Evolutionary conservation across 1,139 yeast genomes (phyloP).

Genomic region (Pichia terricola): DNA sequence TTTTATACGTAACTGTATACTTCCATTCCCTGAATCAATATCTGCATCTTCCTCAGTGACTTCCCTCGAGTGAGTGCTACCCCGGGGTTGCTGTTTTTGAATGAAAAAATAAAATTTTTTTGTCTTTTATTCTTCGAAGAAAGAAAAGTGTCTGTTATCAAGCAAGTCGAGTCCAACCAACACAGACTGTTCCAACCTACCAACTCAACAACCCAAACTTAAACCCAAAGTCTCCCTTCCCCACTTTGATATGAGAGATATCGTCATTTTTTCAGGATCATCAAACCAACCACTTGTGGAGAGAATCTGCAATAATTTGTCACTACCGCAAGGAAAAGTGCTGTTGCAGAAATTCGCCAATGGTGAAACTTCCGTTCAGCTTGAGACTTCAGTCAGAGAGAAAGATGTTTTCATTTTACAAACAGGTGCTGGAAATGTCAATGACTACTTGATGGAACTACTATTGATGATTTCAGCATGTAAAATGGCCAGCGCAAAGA

Average conservation of each 20-base stretch:
- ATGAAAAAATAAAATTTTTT: too few relatives aligned
- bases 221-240: too few relatives aligned
- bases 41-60: too few relatives aligned
- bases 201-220: too few relatives aligned
- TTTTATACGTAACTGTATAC: too few relatives aligned
- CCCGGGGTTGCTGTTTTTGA: too few relatives aligned
- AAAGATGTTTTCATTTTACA: slow-evolving; percentile 86
- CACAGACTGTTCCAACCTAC: too few relatives aligned
- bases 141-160: too few relatives aligned
- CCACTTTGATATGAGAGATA: slow-evolving; percentile 46
- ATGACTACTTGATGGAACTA: slow-evolving; percentile 83
- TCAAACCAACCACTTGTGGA: slow-evolving; percentile 60
- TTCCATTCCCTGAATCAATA: too few relatives aligned
- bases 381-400: slow-evolving; percentile 80
- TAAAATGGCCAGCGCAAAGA: slow-evolving; percentile 86
- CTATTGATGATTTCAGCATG: slow-evolving; percentile 88
- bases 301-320: slow-evolving; percentile 53
- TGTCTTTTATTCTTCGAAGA: too few relatives aligned
- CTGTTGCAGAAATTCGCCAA: slow-evolving; percentile 55
- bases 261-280: slow-evolving; percentile 69
- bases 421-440: slow-evolving; percentile 73
- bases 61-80: too few relatives aligned
- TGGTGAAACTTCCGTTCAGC: slow-evolving; percentile 85
- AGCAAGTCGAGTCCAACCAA: too few relatives aligned
- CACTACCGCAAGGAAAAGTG: slow-evolving; percentile 52